A percentile compares a stretch with the other conserved stretches of the same genome.
These are phyloP conservation scores for Pseudisothecium myosuroides DNA, from an alignment of 225 moss, liverwort and hornwort species.

Conservation along the genomic window DNA sequence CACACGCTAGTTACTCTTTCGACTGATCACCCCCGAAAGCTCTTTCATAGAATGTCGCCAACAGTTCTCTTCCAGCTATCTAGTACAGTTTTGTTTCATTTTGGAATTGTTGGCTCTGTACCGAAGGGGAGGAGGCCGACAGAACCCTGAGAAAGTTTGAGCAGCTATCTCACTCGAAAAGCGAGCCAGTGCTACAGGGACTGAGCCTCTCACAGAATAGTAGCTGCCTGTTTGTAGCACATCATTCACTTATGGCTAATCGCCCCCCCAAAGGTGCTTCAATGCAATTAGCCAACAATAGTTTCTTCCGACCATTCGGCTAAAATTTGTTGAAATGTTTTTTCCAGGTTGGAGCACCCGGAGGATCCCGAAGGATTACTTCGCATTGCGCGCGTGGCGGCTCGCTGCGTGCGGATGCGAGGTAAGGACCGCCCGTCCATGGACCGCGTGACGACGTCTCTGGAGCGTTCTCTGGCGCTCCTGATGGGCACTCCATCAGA, in stretches of 20 bases:
- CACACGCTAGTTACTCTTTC: background rate
- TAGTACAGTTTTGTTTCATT: no score
- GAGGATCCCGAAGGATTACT: constrained; percentile 28
- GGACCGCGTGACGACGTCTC: constrained; percentile 52
- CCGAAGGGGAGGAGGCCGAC: background rate
- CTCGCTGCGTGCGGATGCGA: constrained; percentile 36
- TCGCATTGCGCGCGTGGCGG: constrained; percentile 41
- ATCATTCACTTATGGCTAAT: background rate
- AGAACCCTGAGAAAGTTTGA: background rate
- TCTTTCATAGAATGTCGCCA: background rate
- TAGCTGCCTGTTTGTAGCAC: background rate
- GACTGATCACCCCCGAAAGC: background rate
- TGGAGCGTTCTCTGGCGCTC: constrained; percentile 42
- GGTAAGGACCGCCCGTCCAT: constrained; percentile 48
- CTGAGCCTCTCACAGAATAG: background rate
- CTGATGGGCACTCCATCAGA: constrained; percentile 42
- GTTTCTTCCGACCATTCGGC: background rate
- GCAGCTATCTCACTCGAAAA: no score
- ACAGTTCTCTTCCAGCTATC: background rate
- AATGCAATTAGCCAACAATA: background rate
- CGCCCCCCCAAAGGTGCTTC: background rate
- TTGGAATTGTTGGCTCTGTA: background rate
- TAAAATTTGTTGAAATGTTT: background rate
- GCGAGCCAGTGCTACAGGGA: background rate
- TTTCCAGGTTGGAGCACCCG: constrained; percentile 14